Percentiles rank a stretch among this genome's conserved stretches.
phyloP scores from a whole-genome alignment of 768 basidiomycete species.

The Mycena rosella region DNA sequence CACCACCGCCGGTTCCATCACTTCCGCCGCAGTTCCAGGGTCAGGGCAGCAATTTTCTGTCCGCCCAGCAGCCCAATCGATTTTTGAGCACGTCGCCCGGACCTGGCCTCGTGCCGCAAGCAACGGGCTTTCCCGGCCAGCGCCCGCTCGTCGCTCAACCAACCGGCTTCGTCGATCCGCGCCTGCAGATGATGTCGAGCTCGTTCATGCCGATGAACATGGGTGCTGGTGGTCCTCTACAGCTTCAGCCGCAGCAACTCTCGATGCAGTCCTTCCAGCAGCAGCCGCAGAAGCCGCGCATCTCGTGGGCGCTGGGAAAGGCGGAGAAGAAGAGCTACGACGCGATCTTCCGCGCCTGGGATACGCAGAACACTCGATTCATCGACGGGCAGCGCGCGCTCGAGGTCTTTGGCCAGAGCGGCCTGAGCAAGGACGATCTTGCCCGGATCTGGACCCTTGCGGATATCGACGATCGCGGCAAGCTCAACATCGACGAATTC shows the following conservation, averaged over 20 bases:
- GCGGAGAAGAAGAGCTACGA: conserved; percentile 98
- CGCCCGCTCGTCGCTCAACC: conserved; percentile 74
- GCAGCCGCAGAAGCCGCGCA: conserved; percentile 72
- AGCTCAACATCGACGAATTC: conserved; percentile 95
- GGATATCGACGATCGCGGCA: conserved; percentile 94
- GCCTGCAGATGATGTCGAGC: conserved; percentile 89
- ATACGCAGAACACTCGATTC: conserved; percentile 82
- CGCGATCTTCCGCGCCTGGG: conserved; percentile 98
- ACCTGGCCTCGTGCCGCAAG: conserved; percentile 61
- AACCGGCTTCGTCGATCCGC: conserved; percentile 87
- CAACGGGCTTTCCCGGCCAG: conserved; percentile 66
- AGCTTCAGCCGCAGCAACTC: conserved; percentile 72
- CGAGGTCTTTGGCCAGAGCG: conserved; percentile 96
- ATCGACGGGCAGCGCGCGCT: conserved; percentile 87
- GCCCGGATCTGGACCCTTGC: conserved; percentile 96
- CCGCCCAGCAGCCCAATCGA: conserved; percentile 54
- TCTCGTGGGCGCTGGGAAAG: conserved; percentile 90
- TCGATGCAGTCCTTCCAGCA: conserved; percentile 91
- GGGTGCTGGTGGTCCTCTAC: conserved; percentile 69
- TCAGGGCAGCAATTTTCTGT: conserved; percentile 55
- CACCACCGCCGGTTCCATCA: conserved; percentile 74
- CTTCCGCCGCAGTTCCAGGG: conserved; percentile 73
- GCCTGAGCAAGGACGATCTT: conserved; percentile 88
- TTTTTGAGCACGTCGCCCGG: conserved; percentile 72
- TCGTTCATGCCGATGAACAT: conserved; percentile 89